Conservation (phyloP, 345 rosid species). For the Psidium guajava region DNA sequence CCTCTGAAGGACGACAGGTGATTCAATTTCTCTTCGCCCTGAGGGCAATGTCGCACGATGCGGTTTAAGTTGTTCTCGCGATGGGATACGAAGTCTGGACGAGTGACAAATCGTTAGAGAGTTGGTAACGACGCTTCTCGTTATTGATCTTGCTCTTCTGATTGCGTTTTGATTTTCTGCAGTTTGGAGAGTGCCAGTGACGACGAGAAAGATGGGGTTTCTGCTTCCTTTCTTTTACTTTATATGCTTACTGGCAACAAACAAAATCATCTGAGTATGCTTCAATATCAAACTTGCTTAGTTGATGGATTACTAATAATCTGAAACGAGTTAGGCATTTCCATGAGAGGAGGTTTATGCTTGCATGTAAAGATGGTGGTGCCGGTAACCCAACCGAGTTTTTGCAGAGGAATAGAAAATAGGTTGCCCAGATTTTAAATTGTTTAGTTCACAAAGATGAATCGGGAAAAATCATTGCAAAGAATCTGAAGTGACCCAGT, state of each 20-base stretch:
- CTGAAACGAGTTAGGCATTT: background rate
- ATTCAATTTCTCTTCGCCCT: background rate
- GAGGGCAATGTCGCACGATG: background rate
- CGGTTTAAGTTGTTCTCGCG: background rate
- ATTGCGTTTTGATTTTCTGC: background rate
- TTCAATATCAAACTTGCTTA: background rate
- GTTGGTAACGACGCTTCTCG: background rate
- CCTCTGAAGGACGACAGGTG: slow-evolving; percentile 22
- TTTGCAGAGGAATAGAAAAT: no score
- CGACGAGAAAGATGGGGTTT: slow-evolving; percentile 17
- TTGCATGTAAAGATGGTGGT: background rate
- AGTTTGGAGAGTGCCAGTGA: slow-evolving; percentile 6
- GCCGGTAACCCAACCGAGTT: no score
- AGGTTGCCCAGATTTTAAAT: no score
- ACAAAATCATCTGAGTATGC: background rate
- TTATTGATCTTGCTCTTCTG: background rate
- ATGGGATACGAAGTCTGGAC: background rate
- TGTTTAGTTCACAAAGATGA: background rate
- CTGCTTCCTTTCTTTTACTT: background rate
- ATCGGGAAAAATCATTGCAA: background rate
- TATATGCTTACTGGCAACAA: background rate
- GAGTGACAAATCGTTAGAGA: background rate
- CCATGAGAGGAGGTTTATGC: background rate
- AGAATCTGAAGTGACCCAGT: background rate
- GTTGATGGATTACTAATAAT: background rate